Evolutionary conservation across 345 rosid genomes (phyloP), one percentile per base, ranked within the genome.

Genomic region (Diplotaxis tenuifolia): DNA sequence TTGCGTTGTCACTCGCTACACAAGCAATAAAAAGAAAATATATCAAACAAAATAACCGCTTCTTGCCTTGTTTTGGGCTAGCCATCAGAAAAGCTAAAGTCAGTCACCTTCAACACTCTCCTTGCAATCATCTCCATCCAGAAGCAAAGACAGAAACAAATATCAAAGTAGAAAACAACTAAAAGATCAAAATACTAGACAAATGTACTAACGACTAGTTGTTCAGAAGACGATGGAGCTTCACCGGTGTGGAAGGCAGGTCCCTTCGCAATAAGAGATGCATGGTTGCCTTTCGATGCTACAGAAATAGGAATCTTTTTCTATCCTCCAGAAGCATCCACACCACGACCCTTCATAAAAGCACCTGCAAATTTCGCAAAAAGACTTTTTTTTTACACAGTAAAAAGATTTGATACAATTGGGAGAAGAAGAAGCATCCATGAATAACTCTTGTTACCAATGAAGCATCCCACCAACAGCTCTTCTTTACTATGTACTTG

Each of bases 81-180:
- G 31, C 97, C 97, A 25, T 96, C 97, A 79, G 98, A 94, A 83
- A 96, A 91, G 7, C 85, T 89, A 79, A 89, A 91, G 71, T 87
- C 85, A 50, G 92, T 85, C 77, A 87, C 89, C 82, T 75, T 87
- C 28, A 89, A 72, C 67, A 68, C 74, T 81, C 81, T 83, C 83
- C 74, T 82, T 67, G 47, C 38, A 62, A 64, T 88, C 86, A 75
- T 27, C 76, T 60, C 80, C 86, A 34, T 82, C 87, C 98, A 87
- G 79, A 78, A 74, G 57, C 28, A 61, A 52, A 73, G 14, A 34
- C 62, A 52, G 52, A 74, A 50, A 23, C 11, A 55, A 80, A 47
- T 57, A 54, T 38, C 73, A 68, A 66, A 59, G 32, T 63, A 12
- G 0, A 6, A 49, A 58, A 34, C 8, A 62, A 34, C 10, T 67